Percentiles rank a stretch among this genome's conserved stretches.
Evolutionary conservation across 352 stramenopile species (phyloP).

Genomic region (Globisporangium nodosum): DNA sequence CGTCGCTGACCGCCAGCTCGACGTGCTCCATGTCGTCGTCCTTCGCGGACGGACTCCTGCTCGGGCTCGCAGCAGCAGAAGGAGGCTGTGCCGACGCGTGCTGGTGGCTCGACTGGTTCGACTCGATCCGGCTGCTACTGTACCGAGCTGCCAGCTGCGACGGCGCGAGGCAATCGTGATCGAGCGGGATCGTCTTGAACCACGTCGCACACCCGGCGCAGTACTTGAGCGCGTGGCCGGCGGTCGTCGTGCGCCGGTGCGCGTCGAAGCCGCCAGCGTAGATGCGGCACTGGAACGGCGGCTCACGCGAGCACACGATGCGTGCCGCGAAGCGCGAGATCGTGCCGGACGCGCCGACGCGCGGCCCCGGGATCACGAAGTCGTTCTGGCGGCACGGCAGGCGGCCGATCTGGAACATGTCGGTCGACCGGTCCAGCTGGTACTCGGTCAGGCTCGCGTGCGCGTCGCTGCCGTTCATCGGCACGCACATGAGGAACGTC

Average conservation of each 20-base stretch:
- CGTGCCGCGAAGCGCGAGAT: conserved; percentile 70
- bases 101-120: conserved; percentile 7
- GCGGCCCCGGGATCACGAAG: conserved; percentile 71
- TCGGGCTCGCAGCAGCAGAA: neutral
- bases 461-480: conserved; percentile 60
- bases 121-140: neutral
- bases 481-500: conserved; percentile 58
- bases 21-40: conserved; percentile 33
- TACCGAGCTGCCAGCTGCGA: no score
- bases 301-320: conserved; percentile 51
- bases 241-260: conserved; percentile 42
- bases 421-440: conserved; percentile 25
- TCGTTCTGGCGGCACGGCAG: conserved; percentile 74
- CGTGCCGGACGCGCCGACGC: conserved; percentile 64
- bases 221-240: conserved; percentile 61
- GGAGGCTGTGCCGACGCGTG: no score
- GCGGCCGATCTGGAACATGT: conserved; percentile 83
- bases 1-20: conserved; percentile 30
- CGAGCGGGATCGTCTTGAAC: conserved; percentile 35
- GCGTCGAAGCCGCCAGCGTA: conserved; percentile 70
- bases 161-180: conserved; percentile 39
- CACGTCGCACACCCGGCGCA: conserved; percentile 42
- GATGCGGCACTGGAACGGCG: conserved; percentile 60
- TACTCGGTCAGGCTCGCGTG: conserved; percentile 65
- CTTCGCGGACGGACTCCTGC: neutral